phyloP scores from a whole-genome alignment of 768 basidiomycete genomes.

The Ramaria sp. region DNA sequence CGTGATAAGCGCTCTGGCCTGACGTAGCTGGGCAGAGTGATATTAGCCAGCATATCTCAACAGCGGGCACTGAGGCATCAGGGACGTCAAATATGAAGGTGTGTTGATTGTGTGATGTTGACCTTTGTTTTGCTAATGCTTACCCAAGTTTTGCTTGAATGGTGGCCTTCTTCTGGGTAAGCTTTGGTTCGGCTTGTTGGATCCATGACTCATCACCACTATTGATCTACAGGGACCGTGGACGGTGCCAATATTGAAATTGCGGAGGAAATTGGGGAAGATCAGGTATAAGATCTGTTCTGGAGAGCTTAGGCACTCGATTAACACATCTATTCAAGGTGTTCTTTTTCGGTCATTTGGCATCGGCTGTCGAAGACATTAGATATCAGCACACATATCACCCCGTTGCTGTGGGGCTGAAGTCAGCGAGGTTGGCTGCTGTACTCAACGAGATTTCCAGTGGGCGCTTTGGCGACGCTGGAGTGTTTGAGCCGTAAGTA shows the following conservation, averaged over 20 bases:
- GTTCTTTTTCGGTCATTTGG: constrained; percentile 82
- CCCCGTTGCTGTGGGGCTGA: constrained; percentile 68
- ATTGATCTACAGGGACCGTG: constrained; percentile 15
- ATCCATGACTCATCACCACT: constrained; percentile 5
- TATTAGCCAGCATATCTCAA: constrained; percentile 94
- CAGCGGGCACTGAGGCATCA: constrained; percentile 88
- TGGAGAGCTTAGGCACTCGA: constrained; percentile 78
- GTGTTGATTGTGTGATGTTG: background rate
- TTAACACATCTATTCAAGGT: constrained; percentile 23
- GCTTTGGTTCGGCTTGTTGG: background rate
- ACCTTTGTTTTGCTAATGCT: background rate
- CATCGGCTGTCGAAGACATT: constrained; percentile 78
- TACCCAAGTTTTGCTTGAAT: constrained; percentile 65
- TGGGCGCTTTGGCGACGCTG: constrained; percentile 72
- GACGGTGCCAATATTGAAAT: constrained; percentile 98
- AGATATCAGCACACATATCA: constrained; percentile 82
- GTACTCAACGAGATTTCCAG: constrained; percentile 68
- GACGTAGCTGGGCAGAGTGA: constrained; percentile 63
- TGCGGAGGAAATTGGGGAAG: constrained; percentile 89
- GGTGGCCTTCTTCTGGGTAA: constrained; percentile 81
- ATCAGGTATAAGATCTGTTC: constrained; percentile 74
- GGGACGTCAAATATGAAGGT: constrained; percentile 75
- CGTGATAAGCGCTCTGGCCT: background rate
- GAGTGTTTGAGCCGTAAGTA: constrained; percentile 77
- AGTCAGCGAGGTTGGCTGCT: constrained; percentile 70